phyloP scores from a whole-genome alignment of 768 basidiomycete genomes.

The Termitomyces titanicus region DNA sequence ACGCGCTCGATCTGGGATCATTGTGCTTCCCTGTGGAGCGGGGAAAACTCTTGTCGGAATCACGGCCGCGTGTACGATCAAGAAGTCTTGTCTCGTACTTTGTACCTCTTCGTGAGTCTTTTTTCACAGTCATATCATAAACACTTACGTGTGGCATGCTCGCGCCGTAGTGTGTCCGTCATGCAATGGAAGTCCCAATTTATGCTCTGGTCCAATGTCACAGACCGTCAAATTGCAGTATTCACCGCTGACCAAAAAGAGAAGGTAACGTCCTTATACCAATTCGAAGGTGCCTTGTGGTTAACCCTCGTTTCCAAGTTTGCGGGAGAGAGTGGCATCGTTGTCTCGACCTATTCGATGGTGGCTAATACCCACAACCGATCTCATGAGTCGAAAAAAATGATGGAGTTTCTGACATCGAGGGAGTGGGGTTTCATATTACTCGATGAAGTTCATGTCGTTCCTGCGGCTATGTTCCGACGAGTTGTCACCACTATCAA shows the following conservation, averaged over 20 bases:
- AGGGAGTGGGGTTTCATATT: conserved; percentile 99
- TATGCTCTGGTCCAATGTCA: conserved; percentile 98
- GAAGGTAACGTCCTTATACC: conserved; percentile 50
- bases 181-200: conserved; percentile 99
- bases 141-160: conserved; percentile 11
- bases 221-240: conserved; percentile 93
- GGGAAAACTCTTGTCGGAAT: conserved; percentile 99
- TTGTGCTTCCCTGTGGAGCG: conserved; percentile 96
- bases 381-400: conserved; percentile 98
- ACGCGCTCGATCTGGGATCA: conserved; percentile 96
- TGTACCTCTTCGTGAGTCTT: conserved; percentile 92
- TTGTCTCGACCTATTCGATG: conserved; percentile 99
- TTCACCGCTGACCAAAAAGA: conserved; percentile 99
- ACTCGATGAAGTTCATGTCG: conserved; percentile 97
- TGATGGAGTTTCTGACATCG: conserved; percentile 99
- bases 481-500: conserved; percentile 98
- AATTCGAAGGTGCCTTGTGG: background rate
- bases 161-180: conserved; percentile 66
- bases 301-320: conserved; percentile 52
- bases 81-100: conserved; percentile 95
- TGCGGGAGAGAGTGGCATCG: conserved; percentile 94
- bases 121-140: background rate
- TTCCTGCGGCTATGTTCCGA: conserved; percentile 98
- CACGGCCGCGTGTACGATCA: conserved; percentile 98
- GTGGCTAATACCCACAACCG: conserved; percentile 98